phyloP scores from a whole-genome alignment of 2,329 filamentous ascomycete species.

The Colletotrichum sidae region DNA sequence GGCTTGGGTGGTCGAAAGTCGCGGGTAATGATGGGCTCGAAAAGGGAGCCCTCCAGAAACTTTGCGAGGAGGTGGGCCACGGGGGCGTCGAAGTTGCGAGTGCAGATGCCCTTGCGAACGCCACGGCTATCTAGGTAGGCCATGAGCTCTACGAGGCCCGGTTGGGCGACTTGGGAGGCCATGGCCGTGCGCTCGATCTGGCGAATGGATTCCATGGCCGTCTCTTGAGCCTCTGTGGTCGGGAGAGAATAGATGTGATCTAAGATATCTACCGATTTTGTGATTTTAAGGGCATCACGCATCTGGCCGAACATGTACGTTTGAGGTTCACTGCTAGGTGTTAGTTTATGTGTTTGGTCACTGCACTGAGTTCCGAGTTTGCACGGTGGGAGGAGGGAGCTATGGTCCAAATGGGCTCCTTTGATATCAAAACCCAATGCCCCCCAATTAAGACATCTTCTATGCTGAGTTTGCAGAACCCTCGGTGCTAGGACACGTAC shows the following conservation, averaged over 20 bases:
- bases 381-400: too few relatives aligned
- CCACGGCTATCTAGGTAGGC: constrained; percentile 76
- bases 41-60: constrained; percentile 76
- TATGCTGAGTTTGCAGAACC: too few relatives aligned
- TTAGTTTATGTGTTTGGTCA: too few relatives aligned
- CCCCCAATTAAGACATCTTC: too few relatives aligned
- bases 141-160: constrained; percentile 84
- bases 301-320: constrained; percentile 96
- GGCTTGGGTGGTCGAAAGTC: constrained; percentile 89
- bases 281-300: constrained; percentile 79
- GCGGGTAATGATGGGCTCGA: constrained; percentile 84
- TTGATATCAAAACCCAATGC: too few relatives aligned
- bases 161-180: constrained; percentile 82
- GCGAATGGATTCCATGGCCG: constrained; percentile 80
- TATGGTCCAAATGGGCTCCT: too few relatives aligned
- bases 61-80: constrained; percentile 80
- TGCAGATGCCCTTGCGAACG: constrained; percentile 88
- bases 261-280: constrained; percentile 83
- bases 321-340: constrained; percentile 77
- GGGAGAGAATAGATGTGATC: constrained; percentile 86
- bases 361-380: too few relatives aligned
- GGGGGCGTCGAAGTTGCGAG: constrained; percentile 89
- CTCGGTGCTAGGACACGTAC: constrained; percentile 44
- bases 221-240: constrained; percentile 63
- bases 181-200: constrained; percentile 86